A percentile compares a stretch with the other conserved stretches of the same genome.
phyloP scores from a whole-genome alignment of 352 stramenopile genomes.

The Globisporangium nagaii region DNA sequence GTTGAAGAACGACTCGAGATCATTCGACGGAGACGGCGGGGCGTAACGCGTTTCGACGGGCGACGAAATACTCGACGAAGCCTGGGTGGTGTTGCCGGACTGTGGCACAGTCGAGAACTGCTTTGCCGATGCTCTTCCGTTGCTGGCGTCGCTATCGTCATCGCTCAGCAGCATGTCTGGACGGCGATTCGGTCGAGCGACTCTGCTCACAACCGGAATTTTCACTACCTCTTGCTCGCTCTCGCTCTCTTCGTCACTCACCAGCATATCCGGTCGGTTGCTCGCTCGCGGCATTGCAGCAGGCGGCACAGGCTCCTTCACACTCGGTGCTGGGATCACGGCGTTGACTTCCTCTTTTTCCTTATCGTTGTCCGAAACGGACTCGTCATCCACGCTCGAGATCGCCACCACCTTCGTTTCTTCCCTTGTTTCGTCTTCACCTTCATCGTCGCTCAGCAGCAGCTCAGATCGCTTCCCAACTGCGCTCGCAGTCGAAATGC shows the following conservation, averaged over 20 bases:
- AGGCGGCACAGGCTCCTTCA: background rate
- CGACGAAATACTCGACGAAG: background rate
- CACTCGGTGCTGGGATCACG: background rate
- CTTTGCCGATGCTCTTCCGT: background rate
- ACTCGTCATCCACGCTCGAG: background rate
- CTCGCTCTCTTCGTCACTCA: conserved; percentile 8
- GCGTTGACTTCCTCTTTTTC: background rate
- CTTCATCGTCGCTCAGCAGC: conserved; percentile 23
- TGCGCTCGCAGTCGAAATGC: background rate
- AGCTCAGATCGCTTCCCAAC: conserved; percentile 8
- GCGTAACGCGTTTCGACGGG: background rate
- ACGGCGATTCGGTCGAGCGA: background rate
- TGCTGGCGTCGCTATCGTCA: background rate
- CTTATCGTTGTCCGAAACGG: conserved; percentile 1
- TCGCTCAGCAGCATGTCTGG: conserved; percentile 1
- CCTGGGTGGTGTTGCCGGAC: background rate
- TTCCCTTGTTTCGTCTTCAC: background rate
- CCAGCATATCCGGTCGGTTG: background rate
- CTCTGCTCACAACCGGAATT: background rate
- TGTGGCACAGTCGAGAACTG: background rate
- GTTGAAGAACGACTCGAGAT: conserved; percentile 60
- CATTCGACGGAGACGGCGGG: conserved; percentile 14
- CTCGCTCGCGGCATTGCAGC: background rate
- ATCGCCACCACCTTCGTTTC: background rate
- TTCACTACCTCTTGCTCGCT: background rate